A percentile compares a stretch with the other conserved stretches of the same genome.
phyloP scores from a whole-genome alignment of 441 rosid species.

The Adansonia grandidieri region DNA sequence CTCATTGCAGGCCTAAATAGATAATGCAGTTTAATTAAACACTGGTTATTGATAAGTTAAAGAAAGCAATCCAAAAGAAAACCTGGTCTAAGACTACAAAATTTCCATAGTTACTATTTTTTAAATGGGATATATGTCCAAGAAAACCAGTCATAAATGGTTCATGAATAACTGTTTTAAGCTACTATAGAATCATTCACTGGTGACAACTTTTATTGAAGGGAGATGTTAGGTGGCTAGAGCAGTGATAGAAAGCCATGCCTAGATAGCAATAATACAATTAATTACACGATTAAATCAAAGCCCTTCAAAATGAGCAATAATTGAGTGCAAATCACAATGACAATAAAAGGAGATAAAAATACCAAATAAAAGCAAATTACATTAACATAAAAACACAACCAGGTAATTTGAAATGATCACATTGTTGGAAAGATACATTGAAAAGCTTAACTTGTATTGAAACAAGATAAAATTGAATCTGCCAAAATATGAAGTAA shows the following conservation, averaged over 20 bases:
- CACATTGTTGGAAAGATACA: no score
- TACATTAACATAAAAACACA: neutral
- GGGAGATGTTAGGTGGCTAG: neutral
- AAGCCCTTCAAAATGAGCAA: neutral
- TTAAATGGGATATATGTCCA: neutral
- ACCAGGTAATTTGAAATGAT: conserved; percentile 2
- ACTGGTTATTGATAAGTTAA: neutral
- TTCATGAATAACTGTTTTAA: neutral
- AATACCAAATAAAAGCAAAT: neutral
- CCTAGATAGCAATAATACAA: conserved; percentile 15
- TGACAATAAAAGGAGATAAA: neutral
- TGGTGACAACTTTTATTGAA: neutral
- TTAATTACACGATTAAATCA: neutral
- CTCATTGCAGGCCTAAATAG: neutral
- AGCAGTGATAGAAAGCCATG: neutral
- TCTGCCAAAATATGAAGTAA: conserved; percentile 11
- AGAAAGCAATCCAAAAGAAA: conserved; percentile 8
- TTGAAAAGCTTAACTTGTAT: conserved; percentile 9
- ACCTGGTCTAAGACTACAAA: neutral
- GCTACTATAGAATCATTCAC: neutral
- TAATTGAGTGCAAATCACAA: conserved; percentile 1
- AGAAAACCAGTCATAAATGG: neutral
- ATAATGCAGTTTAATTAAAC: neutral
- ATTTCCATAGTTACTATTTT: neutral
- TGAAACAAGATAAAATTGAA: conserved; percentile 10